Percentiles rank a stretch among this genome's conserved stretches.
Evolutionary conservation across 768 basidiomycete genomes (phyloP).

Genomic region (Sutorius australiensis): DNA sequence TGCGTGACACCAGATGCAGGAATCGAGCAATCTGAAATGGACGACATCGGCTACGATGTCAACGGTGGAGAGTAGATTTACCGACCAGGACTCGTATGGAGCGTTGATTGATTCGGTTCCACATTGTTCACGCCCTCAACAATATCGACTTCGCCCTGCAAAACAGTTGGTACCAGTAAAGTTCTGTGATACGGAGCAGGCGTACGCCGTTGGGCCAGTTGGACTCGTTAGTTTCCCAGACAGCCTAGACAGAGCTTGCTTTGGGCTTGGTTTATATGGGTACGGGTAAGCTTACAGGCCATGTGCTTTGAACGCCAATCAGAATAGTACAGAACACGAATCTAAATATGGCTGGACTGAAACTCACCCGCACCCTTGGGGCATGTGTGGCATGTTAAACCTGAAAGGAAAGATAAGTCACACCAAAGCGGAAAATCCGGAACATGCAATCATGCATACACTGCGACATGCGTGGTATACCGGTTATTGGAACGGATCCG

Average conservation of each 20-base stretch:
- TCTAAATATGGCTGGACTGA: background rate
- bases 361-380: slow-evolving; percentile 33
- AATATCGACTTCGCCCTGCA: slow-evolving; percentile 31
- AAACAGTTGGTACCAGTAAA: background rate
- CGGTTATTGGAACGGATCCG: slow-evolving; percentile 30
- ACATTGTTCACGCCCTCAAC: slow-evolving; percentile 49
- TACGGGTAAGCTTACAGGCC: slow-evolving; percentile 30
- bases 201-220: slow-evolving; percentile 28
- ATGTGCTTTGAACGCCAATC: slow-evolving; percentile 26
- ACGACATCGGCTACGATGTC: background rate
- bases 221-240: slow-evolving; percentile 26
- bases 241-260: slow-evolving; percentile 18
- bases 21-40: slow-evolving; percentile 25
- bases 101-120: slow-evolving; percentile 46
- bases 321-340: background rate
- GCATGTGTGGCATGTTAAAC: slow-evolving; percentile 37
- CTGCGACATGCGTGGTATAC: slow-evolving; percentile 34
- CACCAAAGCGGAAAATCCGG: background rate
- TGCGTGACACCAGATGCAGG: slow-evolving; percentile 20
- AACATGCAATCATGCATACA: slow-evolving; percentile 19
- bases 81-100: slow-evolving; percentile 54
- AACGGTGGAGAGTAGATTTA: background rate
- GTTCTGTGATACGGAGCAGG: background rate
- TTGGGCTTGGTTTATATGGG: slow-evolving; percentile 5
- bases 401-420: slow-evolving; percentile 8